Evolutionary conservation across 2,329 filamentous ascomycete genomes (phyloP), one percentile per base, ranked within the genome.

Genomic region (Beauveria sp.): DNA sequence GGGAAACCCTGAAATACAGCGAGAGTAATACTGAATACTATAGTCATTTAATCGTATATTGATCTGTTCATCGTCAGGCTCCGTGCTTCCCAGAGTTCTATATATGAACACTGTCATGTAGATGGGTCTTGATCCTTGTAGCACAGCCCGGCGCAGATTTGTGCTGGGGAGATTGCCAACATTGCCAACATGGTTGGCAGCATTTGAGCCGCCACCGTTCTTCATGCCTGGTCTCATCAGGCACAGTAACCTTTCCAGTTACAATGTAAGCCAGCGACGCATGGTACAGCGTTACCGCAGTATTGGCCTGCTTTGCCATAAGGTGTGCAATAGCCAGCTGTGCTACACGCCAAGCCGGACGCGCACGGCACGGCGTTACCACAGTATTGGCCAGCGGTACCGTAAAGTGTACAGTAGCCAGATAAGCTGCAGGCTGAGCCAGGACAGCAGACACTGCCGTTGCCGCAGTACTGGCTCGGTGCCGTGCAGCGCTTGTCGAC

Each of bases 311-410:
- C 18, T 6, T 10, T 60, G 46, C 48, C 46, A 24, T 45, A 60
- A 1, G 56, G 56, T n/a, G 48, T 60, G 56, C 56, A 60, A 38
- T 34, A 34, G 56, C 16, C 24, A 22, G 56, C 31, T 5, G 16
- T 52, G 38, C 56, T 60, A 48, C 56, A 60, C 1, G 5, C 56
- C 22, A 60, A 38, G 18, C 56, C 56, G 6, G 56, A 24, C 22
- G 22, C 46, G 24, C 56, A 60, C 2, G 74, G 66, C 26, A 80
- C 72, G 0, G 74, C 68, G 4, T 66, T 62, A 40, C 69, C 67
- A 8, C 51, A 54, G 57, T 85, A 75, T 56, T 73, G 70, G 18
- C 82, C 76, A 5, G 75, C 71, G 18, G 80, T 76, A 40, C 83
- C 83, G 67, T 84, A 85, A 3, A 26, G 46, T 1, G 56, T 60